phyloP scores from a whole-genome alignment of 75 land plant species.

The Sequoia sempervirens region DNA sequence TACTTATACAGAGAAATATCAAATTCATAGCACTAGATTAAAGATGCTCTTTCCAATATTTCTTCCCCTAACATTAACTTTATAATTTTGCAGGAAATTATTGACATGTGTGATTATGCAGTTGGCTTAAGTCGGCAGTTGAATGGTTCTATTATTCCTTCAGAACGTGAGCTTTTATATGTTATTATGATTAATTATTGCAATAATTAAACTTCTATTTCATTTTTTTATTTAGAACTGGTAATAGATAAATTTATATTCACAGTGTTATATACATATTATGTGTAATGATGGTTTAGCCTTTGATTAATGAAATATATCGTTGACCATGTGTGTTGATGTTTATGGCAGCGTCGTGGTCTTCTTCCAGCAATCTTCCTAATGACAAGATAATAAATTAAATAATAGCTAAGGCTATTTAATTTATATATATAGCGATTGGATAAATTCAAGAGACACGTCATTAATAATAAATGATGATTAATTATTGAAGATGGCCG shows the following conservation, averaged over 20 bases:
- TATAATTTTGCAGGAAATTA: constrained; percentile 67
- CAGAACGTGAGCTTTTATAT: constrained; percentile 70
- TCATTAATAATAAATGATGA: no score
- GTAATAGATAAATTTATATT: background rate
- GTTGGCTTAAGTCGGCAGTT: constrained; percentile 92
- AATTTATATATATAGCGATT: no score
- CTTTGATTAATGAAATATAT: background rate
- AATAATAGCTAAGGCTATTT: no score
- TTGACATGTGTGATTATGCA: constrained; percentile 99
- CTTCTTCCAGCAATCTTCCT: no score
- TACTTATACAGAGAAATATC: background rate
- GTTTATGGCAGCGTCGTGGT: no score
- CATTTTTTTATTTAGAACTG: background rate
- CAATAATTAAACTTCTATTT: background rate
- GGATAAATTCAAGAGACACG: no score
- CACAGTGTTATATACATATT: background rate
- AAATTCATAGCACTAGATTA: background rate
- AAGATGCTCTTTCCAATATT: background rate
- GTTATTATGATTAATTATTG: background rate
- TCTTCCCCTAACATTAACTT: background rate
- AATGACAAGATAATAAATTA: no score
- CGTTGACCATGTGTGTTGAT: background rate
- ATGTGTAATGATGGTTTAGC: background rate
- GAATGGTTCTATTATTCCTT: constrained; percentile 89
- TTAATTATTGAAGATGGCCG: no score